Conservation (phyloP, 306 rosid species). For the Cucurbita pepo region DNA sequence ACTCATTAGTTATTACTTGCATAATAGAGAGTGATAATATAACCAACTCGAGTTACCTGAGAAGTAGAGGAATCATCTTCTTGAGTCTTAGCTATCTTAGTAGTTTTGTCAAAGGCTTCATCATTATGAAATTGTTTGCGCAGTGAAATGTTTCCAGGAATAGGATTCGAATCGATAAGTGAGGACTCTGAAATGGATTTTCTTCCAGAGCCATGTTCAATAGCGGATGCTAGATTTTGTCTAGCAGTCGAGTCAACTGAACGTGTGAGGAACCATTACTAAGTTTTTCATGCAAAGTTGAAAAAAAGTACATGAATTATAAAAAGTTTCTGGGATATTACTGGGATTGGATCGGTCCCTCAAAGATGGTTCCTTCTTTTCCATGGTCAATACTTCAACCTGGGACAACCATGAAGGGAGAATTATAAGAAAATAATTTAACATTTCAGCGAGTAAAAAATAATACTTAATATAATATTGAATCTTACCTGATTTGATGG, state of each 20-base stretch:
- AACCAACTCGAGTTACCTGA: conserved; percentile 28
- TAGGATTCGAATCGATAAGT: conserved; percentile 33
- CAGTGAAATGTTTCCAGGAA: conserved; percentile 43
- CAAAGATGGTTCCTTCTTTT: conserved; percentile 34
- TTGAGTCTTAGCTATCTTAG: conserved; percentile 40
- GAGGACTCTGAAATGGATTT: conserved; percentile 67
- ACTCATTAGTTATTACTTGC: background rate
- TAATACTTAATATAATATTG: background rate
- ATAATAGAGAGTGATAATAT: background rate
- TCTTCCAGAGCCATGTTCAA: conserved; percentile 81
- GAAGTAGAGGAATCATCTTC: conserved; percentile 43
- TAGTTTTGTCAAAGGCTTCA: conserved; percentile 38
- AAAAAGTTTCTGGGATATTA: conserved; percentile 34
- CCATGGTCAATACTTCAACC: conserved; percentile 75
- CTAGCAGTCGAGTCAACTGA: conserved; percentile 48
- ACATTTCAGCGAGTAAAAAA: background rate
- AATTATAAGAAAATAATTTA: background rate
- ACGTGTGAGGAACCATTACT: conserved; percentile 39
- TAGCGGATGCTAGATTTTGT: conserved; percentile 66
- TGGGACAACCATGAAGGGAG: conserved; percentile 6
- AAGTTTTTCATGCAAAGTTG: conserved; percentile 41
- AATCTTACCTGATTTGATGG: conserved; percentile 65
- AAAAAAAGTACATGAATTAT: conserved; percentile 31
- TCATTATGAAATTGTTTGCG: conserved; percentile 58
- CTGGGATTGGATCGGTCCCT: conserved; percentile 36